phyloP scores from a whole-genome alignment of 78 protist species.

The Dictyostelium capitatum region DNA sequence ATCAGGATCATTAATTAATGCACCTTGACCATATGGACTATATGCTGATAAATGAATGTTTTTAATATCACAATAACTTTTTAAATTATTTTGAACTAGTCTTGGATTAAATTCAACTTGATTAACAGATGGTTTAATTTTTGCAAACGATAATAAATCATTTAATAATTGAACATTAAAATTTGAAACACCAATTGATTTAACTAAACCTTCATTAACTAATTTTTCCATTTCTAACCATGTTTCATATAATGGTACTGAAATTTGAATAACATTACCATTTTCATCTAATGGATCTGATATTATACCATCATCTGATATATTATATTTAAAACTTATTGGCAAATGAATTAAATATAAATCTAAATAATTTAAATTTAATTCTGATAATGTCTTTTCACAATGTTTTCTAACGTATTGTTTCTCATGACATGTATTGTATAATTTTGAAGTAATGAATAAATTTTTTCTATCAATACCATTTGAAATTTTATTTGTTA shows the following conservation, averaged over 20 bases:
- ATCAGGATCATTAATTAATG: neutral
- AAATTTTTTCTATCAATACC: conserved; percentile 61
- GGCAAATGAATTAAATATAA: conserved; percentile 86
- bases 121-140: conserved; percentile 71
- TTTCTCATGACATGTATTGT: conserved; percentile 25
- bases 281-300: neutral
- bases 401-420: conserved; percentile 51
- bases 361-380: conserved; percentile 73
- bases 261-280: neutral
- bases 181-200: conserved; percentile 83
- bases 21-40: conserved; percentile 41
- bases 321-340: neutral
- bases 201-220: conserved; percentile 7
- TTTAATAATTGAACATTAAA: neutral
- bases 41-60: conserved; percentile 36
- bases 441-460: conserved; percentile 66
- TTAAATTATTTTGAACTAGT: neutral
- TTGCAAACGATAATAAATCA: conserved; percentile 39
- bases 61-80: conserved; percentile 4
- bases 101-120: conserved; percentile 79
- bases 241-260: neutral
- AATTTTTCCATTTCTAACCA: conserved; percentile 77
- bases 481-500: neutral
- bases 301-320: neutral
- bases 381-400: conserved; percentile 7